These are phyloP conservation scores for Phoenix roebelenii DNA, from an alignment of 176 grass and related monocot species.

Conservation along the genomic window DNA sequence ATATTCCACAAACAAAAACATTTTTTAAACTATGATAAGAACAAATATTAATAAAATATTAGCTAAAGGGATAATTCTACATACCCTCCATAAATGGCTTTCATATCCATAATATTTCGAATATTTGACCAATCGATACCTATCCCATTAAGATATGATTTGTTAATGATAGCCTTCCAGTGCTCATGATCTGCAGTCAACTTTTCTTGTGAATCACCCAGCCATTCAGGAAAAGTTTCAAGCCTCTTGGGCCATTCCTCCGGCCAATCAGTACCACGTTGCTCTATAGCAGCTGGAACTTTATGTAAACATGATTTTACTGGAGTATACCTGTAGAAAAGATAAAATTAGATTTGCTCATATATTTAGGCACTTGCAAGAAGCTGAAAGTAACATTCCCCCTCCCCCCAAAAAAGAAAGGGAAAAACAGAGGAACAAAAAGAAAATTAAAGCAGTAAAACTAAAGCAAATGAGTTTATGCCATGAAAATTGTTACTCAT, in stretches of 20 bases:
- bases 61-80: slow-evolving; percentile 6
- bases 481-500: slow-evolving; percentile 7
- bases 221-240: slow-evolving; percentile 70
- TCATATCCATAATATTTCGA: slow-evolving; percentile 88
- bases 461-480: no score
- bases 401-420: no score
- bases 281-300: slow-evolving; percentile 76
- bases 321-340: slow-evolving; percentile 53
- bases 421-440: no score
- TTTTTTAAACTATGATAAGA: no score
- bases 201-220: slow-evolving; percentile 54
- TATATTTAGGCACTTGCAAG: no score
- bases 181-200: slow-evolving; percentile 52
- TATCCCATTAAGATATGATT: slow-evolving; percentile 82
- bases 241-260: slow-evolving; percentile 95
- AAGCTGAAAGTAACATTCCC: no score
- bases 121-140: slow-evolving; percentile 89
- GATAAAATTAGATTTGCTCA: background rate
- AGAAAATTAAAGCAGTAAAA: no score
- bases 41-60: background rate
- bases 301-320: slow-evolving; percentile 83
- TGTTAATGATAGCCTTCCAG: slow-evolving; percentile 75
- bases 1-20: no score
- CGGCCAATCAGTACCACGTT: slow-evolving; percentile 90
- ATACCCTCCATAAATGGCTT: slow-evolving; percentile 82